Evolutionary conservation across 2,329 filamentous ascomycete genomes (phyloP).

Genomic region (Scytalidium lignicola): DNA sequence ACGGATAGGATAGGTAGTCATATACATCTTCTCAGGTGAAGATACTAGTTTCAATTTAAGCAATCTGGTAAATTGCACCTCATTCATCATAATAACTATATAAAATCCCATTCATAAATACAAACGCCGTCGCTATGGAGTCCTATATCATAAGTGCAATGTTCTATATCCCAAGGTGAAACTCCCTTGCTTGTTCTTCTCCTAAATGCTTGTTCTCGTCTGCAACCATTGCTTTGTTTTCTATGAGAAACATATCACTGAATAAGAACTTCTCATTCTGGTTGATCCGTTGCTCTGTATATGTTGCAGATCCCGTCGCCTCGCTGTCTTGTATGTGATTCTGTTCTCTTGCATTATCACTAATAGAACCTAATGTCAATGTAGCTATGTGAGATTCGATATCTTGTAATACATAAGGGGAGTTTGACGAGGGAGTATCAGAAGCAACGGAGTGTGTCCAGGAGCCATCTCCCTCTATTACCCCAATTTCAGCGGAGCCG

Average conservation of each 20-base stretch:
- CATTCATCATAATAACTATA: no score
- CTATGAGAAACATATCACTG: constrained; percentile 31
- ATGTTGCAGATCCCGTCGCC: not conserved
- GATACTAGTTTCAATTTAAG: no score
- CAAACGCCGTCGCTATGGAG: no score
- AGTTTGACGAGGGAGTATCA: not conserved
- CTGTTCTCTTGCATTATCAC: constrained; percentile 1
- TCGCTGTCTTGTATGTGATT: not conserved
- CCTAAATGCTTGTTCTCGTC: constrained; percentile 31
- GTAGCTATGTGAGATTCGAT: not conserved
- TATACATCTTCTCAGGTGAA: no score
- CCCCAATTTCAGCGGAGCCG: not conserved
- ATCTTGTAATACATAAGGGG: not conserved
- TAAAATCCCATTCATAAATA: no score
- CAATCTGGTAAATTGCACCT: no score
- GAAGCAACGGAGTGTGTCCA: not conserved
- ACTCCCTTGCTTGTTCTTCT: constrained; percentile 21
- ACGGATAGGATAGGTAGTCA: no score
- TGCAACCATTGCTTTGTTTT: constrained; percentile 35
- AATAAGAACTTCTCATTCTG: constrained; percentile 36
- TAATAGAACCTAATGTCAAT: not conserved
- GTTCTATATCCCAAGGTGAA: constrained; percentile 1
- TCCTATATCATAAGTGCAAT: no score
- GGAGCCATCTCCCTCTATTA: not conserved
- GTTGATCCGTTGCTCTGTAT: constrained; percentile 10